Evolutionary conservation across 176 grass and related monocot species (phyloP).

Genomic region (Oryza glumipatula): DNA sequence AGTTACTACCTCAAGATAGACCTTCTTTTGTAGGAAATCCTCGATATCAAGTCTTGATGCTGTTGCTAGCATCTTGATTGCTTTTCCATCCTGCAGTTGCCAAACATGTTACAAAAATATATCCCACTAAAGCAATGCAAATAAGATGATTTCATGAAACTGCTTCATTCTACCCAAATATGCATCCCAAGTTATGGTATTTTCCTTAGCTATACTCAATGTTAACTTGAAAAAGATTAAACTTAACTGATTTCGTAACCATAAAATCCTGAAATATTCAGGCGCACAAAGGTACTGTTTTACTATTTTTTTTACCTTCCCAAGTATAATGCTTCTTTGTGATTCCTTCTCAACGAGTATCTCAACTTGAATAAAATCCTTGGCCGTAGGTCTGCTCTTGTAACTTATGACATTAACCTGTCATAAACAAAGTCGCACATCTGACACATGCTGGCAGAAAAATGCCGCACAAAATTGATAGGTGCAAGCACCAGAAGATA

Average conservation of each 20-base stretch:
- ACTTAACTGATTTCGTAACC: background rate
- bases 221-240: background rate
- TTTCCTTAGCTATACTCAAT: background rate
- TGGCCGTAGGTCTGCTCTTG: conserved; percentile 77
- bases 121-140: background rate
- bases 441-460: conserved; percentile 25
- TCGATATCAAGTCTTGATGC: conserved; percentile 97
- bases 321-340: conserved; percentile 92
- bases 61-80: conserved; percentile 86
- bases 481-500: conserved; percentile 19
- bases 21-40: conserved; percentile 99
- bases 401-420: conserved; percentile 90
- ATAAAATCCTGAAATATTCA: conserved; percentile 14
- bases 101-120: background rate
- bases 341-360: conserved; percentile 92
- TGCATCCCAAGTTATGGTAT: background rate
- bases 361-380: conserved; percentile 98
- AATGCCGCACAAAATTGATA: background rate
- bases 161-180: background rate
- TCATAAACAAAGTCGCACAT: background rate
- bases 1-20: conserved; percentile 78
- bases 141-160: background rate
- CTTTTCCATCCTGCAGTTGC: conserved; percentile 73
- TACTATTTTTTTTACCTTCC: conserved; percentile 58
- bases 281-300: background rate